Conservation (phyloP, 1,284 basidiomycete species). For the Boletus calvinii region DNA sequence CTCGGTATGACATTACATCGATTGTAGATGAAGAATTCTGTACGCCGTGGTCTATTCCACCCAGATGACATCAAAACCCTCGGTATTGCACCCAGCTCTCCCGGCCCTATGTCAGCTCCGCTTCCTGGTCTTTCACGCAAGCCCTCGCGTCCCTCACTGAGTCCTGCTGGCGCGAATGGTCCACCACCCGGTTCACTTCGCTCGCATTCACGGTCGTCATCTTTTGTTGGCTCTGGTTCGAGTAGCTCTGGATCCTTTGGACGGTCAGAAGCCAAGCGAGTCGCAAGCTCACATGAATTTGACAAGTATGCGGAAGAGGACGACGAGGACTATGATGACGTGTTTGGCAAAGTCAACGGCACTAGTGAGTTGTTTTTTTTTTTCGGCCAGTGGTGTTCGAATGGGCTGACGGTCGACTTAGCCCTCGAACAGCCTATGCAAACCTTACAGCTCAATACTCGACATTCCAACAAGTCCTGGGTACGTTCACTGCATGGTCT, state of each 20-base stretch:
- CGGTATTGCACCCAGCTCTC: slow-evolving; percentile 47
- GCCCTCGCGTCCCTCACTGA: slow-evolving; percentile 48
- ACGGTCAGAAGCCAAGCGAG: slow-evolving; percentile 54
- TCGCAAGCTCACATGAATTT: slow-evolving; percentile 60
- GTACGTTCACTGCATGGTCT: slow-evolving; percentile 38
- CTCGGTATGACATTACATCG: neutral
- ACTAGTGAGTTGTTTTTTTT: slow-evolving; percentile 45
- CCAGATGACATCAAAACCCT: slow-evolving; percentile 83
- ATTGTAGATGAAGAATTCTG: slow-evolving; percentile 64
- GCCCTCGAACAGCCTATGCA: slow-evolving; percentile 62
- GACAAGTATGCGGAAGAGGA: slow-evolving; percentile 84
- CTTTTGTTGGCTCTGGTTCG: slow-evolving; percentile 47
- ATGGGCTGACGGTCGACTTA: slow-evolving; percentile 25
- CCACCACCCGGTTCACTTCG: slow-evolving; percentile 29
- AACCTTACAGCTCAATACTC: slow-evolving; percentile 78
- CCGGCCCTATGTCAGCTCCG: slow-evolving; percentile 64
- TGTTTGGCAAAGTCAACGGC: slow-evolving; percentile 77
- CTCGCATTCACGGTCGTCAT: slow-evolving; percentile 54
- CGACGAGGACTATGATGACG: slow-evolving; percentile 87
- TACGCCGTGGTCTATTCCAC: slow-evolving; percentile 76
- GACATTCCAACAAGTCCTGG: slow-evolving; percentile 86
- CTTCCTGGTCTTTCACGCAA: slow-evolving; percentile 50
- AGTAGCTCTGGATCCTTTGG: slow-evolving; percentile 56
- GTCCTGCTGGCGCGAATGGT: slow-evolving; percentile 32
- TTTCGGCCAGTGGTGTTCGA: neutral